Percentiles rank a stretch among this genome's conserved stretches.
These are phyloP conservation scores for Mariannaea elegans DNA, from an alignment of 2,329 filamentous ascomycete species.

Conservation along the genomic window DNA sequence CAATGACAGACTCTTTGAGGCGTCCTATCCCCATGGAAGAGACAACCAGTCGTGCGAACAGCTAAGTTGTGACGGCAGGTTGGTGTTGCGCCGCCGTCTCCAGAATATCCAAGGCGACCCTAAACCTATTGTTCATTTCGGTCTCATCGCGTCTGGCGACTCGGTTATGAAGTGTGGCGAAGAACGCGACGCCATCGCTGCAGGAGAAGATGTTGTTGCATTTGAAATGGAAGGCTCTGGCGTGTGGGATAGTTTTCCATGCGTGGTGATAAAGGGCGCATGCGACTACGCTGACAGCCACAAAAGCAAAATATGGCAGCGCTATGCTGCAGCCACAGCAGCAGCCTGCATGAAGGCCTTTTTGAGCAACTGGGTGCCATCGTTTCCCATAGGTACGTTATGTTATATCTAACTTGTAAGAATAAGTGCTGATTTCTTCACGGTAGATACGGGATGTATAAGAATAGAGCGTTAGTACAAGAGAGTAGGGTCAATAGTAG, in stretches of 20 bases:
- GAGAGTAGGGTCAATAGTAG: not conserved
- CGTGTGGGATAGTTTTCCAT: constrained; percentile 44
- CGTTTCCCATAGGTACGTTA: not conserved
- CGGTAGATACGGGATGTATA: not conserved
- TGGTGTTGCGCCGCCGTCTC: not conserved
- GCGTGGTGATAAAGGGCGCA: constrained; percentile 47
- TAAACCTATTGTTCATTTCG: constrained; percentile 36
- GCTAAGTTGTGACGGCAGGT: not conserved
- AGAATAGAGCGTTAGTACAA: not conserved
- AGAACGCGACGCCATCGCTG: constrained; percentile 47
- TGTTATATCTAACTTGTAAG: no score
- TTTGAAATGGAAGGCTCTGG: constrained; percentile 50
- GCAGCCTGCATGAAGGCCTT: no score
- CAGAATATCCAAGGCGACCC: not conserved
- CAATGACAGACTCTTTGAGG: not conserved
- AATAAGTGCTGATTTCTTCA: no score
- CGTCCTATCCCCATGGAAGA: not conserved
- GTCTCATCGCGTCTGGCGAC: constrained; percentile 49
- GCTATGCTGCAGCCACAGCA: constrained; percentile 23
- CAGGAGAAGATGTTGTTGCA: constrained; percentile 34
- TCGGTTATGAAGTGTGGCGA: constrained; percentile 48
- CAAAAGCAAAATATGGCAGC: constrained; percentile 38
- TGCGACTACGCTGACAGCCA: constrained; percentile 52
- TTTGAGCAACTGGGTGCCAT: not conserved
- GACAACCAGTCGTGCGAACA: not conserved